Base-by-base conservation (phyloP, 768 basidiomycete genomes). In the Holtermanniella nyarrowii region DNA sequence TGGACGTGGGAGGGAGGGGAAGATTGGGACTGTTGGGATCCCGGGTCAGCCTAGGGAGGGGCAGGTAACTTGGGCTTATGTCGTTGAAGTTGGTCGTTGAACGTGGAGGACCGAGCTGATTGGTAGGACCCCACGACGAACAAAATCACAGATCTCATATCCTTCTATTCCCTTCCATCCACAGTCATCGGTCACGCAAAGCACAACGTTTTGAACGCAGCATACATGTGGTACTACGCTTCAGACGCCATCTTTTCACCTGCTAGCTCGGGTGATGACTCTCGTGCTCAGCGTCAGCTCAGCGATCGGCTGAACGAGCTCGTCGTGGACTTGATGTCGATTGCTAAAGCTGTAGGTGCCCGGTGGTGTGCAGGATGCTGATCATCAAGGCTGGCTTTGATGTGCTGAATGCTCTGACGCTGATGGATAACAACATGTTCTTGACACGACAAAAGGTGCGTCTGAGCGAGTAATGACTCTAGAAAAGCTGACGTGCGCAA, bases 181-280 rank as follows among this genome's bases (percentile, higher is more conserved):
- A 86, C 88, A 1, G 82, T 97, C 55, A 88, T 97, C 67, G 78
- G 80, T 48, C 81, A 80, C 59, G 55, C 76, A n/a, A 85, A 82
- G 58, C 66, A 89, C 65, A 76, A 78, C 18, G 62, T 80, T 24
- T 79, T 99, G 39, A 83, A 99, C 59, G 93, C 91, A 0, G 93
- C 88, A 11, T 99, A 97, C 73, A 77, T 96, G 21, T 97, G 81
- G 72, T 97, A 96, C 74, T 97, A 97, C 65, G 95, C 88, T 18
- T 84, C 85, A 5, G 83, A 85, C 46, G 77, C 75, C 3, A 85
- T 82, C 2, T 82, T 88, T 56, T 65, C 63, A 1, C 62, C 69
- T 20, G 58, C 60, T 16, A 55, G 57, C 2, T 66, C 66, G 54
- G 53, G 69, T 40, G 69, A 77, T 47, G 75, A 78, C 18, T 82